Evolutionary conservation across 2,329 filamentous ascomycete species (phyloP), one percentile per base, ranked within the genome.

Genomic region (Aspergillus alliaceus): DNA sequence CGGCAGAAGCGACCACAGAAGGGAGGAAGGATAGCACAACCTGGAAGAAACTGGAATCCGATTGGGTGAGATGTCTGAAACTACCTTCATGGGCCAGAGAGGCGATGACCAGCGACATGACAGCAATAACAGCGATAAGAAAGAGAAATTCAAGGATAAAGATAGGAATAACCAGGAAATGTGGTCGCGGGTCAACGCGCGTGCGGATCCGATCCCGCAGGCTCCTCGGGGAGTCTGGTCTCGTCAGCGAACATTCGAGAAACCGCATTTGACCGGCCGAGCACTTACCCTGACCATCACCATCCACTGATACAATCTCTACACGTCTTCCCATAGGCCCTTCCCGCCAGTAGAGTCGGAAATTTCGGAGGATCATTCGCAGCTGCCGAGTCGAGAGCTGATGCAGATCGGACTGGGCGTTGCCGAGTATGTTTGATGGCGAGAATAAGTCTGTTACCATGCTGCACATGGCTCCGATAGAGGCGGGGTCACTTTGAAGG

Each of bases 391-490:
- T 73, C 2, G 71, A 73, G 29, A 68, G 72, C 49, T 72, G 68
- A 56, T 73, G 69, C 11, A 71, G 66, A 3, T 71, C 71, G 15
- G 51, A 59, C 2, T 62, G 59, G 3, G 69, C 64, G 44, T 70
- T 53, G 7, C 62, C 61, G 2, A 73, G 61, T 14, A 73, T 56
- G 44, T 71, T 72, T 25, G 59, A 58, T 2, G 66, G 61, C 24
- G 66, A 65, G 22, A 73, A 67, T 0, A 73, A 50, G 44, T 73
- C 69, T 2, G 69, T 67, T 2, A 68, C 59, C 46, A 73, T 70
- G 59, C 69, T 72, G 39, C 70, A 74, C 69, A 72, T 72, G 42
- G 70, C 68, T 15, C 67, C 67, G 29, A 73, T 71, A 6, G 71
- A 72, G 6, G 69, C 66, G 1, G 71, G 71, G 29, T 72, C 70